Evolutionary conservation across 352 stramenopile species (phyloP), one percentile per base, ranked within the genome.

Genomic region (Phytophthora multivora): DNA sequence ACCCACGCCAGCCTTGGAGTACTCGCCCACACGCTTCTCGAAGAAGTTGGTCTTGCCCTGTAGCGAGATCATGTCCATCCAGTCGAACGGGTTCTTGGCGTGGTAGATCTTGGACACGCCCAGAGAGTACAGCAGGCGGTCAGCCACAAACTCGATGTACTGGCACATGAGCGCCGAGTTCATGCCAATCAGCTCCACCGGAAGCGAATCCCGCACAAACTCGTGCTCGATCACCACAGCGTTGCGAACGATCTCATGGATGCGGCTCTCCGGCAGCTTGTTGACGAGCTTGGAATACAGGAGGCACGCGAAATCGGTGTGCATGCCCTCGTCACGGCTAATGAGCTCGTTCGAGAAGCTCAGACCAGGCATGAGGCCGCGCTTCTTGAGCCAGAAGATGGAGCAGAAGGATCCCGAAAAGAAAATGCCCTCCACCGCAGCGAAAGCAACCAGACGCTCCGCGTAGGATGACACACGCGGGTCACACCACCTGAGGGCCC

Each of bases 341-440:
- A 99, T 99, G 45, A 99, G 89, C 77, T 99, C 97, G 74, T 99
- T 99, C 60, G 90, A 98, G 82, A 99, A 99, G 77, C 88, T 96
- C 23, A 99, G 78, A n/a, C 97, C 91, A 30, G 97, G 97, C 97
- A 99, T 99, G 47, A 99, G 88, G 7, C 97, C 97, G 30, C 97
- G 86, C 86, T 99, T 99, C 89, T 99, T 99, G 25, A 99, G 82
- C 97, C 97, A 99, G 73, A 99, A 99, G 68, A 99, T 98, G 45
- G 97, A 96, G 84, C 97, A 99, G 77, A 99, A 99, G 31, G 85
- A 97, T 31, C 97, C 97, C 9, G 88, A 98, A 80, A 99, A 99
- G 84, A 99, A 99, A 60, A 99, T 99, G 46, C 97, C 97, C 71
- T 99, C 97, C 0, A 99, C 96, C 5, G 97, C 95, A 6, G 97